Percentiles rank a stretch among this genome's conserved stretches.
Conservation (phyloP, 2,329 filamentous ascomycete species). For the Aspergillus bombycis region DNA sequence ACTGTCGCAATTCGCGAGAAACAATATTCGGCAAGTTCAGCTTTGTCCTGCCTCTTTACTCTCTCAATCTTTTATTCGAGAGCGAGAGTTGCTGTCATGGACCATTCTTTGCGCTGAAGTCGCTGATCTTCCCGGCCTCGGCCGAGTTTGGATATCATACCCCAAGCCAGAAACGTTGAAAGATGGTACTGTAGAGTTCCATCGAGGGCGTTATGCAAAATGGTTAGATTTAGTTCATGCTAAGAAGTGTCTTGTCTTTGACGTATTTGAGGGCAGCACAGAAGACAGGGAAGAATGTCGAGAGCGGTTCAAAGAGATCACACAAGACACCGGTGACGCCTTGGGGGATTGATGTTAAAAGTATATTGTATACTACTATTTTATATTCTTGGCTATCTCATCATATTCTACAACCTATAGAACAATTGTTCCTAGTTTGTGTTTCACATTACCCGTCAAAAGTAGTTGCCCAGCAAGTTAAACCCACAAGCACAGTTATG, state of each 20-base stretch:
- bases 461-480: too few relatives aligned
- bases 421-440: too few relatives aligned
- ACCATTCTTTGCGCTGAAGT: conserved; percentile 10
- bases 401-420: too few relatives aligned
- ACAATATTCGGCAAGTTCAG: conserved; percentile 10
- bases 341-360: background rate
- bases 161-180: background rate
- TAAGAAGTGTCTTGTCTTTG: conserved; percentile 7
- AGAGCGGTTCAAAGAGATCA: conserved; percentile 3
- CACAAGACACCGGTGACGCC: background rate
- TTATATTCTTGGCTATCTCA: background rate
- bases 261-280: background rate
- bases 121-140: conserved; percentile 7
- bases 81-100: conserved; percentile 11
- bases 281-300: conserved; percentile 1
- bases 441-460: too few relatives aligned
- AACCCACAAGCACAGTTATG: too few relatives aligned
- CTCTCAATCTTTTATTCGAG: background rate
- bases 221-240: conserved; percentile 1
- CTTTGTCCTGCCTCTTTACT: conserved; percentile 10
- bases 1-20: conserved; percentile 7
- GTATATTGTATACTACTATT: background rate
- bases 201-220: conserved; percentile 11
- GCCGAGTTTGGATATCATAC: conserved; percentile 4
- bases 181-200: conserved; percentile 2